Evolutionary conservation across 805 yeast genomes (phyloP), one percentile per base, ranked within the genome.

Genomic region (Pichia nakasei): DNA sequence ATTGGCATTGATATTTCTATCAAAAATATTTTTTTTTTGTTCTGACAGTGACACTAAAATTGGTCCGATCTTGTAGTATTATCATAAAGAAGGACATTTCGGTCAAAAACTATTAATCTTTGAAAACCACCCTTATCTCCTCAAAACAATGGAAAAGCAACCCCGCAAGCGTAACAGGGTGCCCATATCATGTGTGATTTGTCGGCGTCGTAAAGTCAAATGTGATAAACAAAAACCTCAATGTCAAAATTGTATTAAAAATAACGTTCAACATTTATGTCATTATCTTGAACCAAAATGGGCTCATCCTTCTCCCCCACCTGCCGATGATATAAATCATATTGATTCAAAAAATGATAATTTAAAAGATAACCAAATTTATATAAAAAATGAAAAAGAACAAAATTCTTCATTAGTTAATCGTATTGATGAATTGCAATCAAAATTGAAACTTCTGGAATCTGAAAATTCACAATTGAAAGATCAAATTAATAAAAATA

Each of bases 211-310:
- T 26, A 65, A 65, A 48, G 68, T 65, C n/a, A 65, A 64, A 51
- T 65, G 69, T 52, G 69, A 64, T 41, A 65, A 65, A 52, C 66
- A 67, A 37, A 68, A 75, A 49, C 82, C 82, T 1, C 75, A 73
- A 41, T 76, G 82, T 57, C 65, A 73, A 9, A 75, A 73, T 45
- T 76, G 82, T 62, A 66, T 69, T 31, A 72, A 73, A 52, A 75
- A 77, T 15, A 80, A 80, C 3, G 80, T 76, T 15, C 72, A 72
- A 8, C 80, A 76, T 53, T 58, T 76, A 18, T 76, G 82, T 46
- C 75, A 73, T 42, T 76, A 75, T 50, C 64, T 76, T 51, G 80
- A 74, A 48, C 82, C 79, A 35, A 64, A 69, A n/a, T 76, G 82
- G 82, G 80, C 81, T 1, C 69, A 68, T 45, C 64, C 61, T 41